These are phyloP conservation scores for Aspergillus sp. DNA, from an alignment of 2,329 filamentous ascomycete genomes.

Conservation along the genomic window DNA sequence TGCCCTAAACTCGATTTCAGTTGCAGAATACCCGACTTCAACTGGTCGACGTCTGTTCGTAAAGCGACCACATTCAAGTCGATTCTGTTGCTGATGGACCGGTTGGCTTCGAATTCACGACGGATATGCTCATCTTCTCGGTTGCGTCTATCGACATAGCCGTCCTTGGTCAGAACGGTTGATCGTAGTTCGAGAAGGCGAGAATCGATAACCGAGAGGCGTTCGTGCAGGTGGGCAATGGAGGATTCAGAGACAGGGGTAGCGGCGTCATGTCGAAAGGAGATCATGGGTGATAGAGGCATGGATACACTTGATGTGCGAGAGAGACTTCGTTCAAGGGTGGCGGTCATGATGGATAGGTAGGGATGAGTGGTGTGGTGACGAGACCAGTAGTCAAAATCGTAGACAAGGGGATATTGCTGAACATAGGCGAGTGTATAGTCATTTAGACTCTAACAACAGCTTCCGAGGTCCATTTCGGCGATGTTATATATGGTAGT, in stretches of 20 bases:
- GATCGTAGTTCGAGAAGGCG: conserved; percentile 39
- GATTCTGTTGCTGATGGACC: conserved; percentile 35
- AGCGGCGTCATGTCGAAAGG: conserved; percentile 34
- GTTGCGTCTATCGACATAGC: conserved; percentile 40
- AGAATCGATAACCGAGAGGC: conserved; percentile 39
- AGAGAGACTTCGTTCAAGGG: conserved; percentile 38
- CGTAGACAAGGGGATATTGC: background rate
- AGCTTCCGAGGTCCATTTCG: conserved; percentile 17
- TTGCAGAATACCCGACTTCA: conserved; percentile 36
- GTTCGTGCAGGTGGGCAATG: conserved; percentile 38
- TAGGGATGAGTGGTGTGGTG: conserved; percentile 2
- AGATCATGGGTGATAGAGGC: conserved; percentile 35
- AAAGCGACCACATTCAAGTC: conserved; percentile 36
- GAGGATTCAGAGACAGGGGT: conserved; percentile 37
- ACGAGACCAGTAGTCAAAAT: conserved; percentile 1
- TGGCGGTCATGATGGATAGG: conserved; percentile 31
- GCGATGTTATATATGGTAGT: conserved; percentile 1
- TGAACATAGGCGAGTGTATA: background rate
- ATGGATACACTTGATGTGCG: conserved; percentile 39
- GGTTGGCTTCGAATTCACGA: conserved; percentile 39
- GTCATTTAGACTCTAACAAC: conserved; percentile 9
- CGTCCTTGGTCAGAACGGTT: conserved; percentile 39
- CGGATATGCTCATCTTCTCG: conserved; percentile 40
- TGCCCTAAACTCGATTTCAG: conserved; percentile 34
- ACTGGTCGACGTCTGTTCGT: conserved; percentile 36